Conservation (phyloP, 2,329 filamentous ascomycete genomes). For the Aspergillus fructus region DNA sequence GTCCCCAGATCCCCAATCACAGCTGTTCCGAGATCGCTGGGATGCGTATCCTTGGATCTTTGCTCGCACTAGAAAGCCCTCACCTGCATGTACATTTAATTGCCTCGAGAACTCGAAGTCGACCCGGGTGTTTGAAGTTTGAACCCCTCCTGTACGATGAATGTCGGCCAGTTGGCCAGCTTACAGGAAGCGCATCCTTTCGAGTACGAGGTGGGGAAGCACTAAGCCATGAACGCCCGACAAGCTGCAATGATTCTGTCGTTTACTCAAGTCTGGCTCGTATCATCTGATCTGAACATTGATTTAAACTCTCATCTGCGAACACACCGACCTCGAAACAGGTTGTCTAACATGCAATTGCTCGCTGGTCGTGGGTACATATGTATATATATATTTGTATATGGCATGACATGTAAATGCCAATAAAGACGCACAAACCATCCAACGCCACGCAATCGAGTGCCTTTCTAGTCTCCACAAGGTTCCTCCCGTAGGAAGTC, state of each 20-base stretch:
- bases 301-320: neutral
- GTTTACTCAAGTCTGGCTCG: neutral
- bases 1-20: neutral
- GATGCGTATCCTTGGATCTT: neutral
- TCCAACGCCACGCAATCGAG: neutral
- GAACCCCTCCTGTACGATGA: neutral
- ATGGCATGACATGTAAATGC: neutral
- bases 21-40: conserved; percentile 1
- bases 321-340: neutral
- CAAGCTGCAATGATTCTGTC: neutral
- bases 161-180: conserved; percentile 6
- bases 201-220: neutral
- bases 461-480: neutral
- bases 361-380: neutral
- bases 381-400: no score
- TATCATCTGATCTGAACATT: neutral
- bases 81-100: neutral
- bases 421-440: neutral
- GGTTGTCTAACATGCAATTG: no score
- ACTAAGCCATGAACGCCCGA: neutral
- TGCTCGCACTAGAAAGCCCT: neutral
- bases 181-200: neutral
- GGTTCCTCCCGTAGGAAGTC: neutral
- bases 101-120: neutral
- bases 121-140: neutral